These are phyloP conservation scores for Sequoiadendron giganteum DNA, from an alignment of 75 land plant genomes.

Conservation along the genomic window DNA sequence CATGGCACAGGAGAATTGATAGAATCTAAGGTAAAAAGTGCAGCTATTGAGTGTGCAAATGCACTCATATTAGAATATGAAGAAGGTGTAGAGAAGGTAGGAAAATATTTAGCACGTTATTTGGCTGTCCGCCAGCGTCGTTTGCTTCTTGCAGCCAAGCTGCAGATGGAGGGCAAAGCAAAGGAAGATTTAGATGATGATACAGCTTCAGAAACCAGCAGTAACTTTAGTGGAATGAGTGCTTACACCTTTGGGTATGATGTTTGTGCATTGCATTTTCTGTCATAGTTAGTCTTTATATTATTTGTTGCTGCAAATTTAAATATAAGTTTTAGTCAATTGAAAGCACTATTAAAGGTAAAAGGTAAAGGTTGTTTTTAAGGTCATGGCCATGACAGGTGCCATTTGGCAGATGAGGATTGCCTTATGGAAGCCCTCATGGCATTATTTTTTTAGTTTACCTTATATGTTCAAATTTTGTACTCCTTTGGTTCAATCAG, in stretches of 20 bases:
- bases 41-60: constrained; percentile 79
- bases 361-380: neutral
- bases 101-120: constrained; percentile 85
- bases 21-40: constrained; percentile 39
- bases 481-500: neutral
- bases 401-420: neutral
- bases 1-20: constrained; percentile 52
- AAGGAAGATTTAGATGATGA: constrained; percentile 73
- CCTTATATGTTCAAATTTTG: neutral
- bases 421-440: neutral
- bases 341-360: neutral
- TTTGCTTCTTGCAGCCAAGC: constrained; percentile 68
- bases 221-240: constrained; percentile 95
- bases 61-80: constrained; percentile 57
- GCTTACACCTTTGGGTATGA: constrained; percentile 90
- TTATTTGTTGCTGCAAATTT: neutral
- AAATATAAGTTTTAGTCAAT: neutral
- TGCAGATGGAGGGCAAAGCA: constrained; percentile 49
- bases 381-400: neutral
- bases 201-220: constrained; percentile 78
- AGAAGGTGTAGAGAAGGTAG: constrained; percentile 89
- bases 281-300: neutral
- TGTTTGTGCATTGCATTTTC: neutral
- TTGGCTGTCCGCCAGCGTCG: constrained; percentile 89
- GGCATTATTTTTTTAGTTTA: neutral